Evolutionary conservation across 2,329 filamentous ascomycete species (phyloP).

Genomic region (Ophioceras dolichostomum): DNA sequence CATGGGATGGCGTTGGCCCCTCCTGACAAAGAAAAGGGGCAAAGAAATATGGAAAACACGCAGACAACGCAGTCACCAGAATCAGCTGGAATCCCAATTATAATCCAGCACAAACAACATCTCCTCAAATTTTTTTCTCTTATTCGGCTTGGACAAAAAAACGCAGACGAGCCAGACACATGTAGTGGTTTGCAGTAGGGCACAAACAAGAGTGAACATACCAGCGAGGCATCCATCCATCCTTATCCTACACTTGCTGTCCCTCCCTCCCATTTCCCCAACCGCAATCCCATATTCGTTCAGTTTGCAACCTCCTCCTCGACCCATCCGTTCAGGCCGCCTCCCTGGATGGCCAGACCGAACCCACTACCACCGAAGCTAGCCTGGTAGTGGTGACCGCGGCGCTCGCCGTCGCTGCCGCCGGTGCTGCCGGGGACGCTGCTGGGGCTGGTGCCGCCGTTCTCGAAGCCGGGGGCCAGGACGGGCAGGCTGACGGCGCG

Average conservation of each 20-base stretch:
- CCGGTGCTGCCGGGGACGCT: conserved; percentile 21
- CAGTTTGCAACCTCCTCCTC: conserved; percentile 54
- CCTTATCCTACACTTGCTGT: no score
- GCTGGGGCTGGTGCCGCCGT: conserved; percentile 39
- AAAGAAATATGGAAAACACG: neutral
- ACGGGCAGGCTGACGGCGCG: conserved; percentile 82
- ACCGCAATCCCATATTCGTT: conserved; percentile 4
- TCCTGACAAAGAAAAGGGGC: neutral
- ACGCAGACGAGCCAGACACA: neutral
- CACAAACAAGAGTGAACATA: no score
- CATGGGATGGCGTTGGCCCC: no score
- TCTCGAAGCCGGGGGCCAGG: conserved; percentile 51
- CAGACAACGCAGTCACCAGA: neutral
- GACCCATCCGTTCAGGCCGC: conserved; percentile 54
- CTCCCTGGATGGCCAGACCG: conserved; percentile 46
- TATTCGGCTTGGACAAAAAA: neutral
- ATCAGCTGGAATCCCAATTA: neutral
- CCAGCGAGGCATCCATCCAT: no score
- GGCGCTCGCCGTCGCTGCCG: conserved; percentile 31
- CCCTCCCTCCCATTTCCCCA: neutral
- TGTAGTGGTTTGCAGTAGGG: no score
- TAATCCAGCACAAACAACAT: neutral
- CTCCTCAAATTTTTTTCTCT: neutral
- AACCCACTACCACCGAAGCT: conserved; percentile 48
- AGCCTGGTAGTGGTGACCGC: conserved; percentile 54